These are phyloP conservation scores for Parasitella parasitica DNA, from an alignment of 371 early-diverging fungal genomes.

Conservation along the genomic window DNA sequence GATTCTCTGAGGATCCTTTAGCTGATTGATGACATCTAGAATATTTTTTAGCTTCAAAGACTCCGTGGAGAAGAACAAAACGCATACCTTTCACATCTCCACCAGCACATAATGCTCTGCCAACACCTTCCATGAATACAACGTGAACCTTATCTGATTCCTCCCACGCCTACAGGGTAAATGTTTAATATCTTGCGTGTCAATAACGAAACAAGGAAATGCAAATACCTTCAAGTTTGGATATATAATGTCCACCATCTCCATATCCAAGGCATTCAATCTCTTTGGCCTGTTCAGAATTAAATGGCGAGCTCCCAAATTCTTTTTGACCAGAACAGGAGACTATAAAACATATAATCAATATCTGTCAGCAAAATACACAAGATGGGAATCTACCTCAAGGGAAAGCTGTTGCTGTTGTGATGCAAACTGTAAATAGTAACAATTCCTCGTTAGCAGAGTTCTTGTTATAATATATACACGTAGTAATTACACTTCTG, in stretches of 20 bases:
- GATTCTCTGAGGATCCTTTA: not conserved
- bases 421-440: not conserved
- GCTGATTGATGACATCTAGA: slow-evolving; percentile 7
- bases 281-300: slow-evolving; percentile 83
- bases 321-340: slow-evolving; percentile 7
- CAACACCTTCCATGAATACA: slow-evolving; percentile 74
- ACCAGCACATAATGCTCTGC: slow-evolving; percentile 92
- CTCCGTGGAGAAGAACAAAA: too few species aligned
- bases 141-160: slow-evolving; percentile 70
- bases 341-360: slow-evolving; percentile 8
- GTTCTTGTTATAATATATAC: not conserved
- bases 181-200: not conserved
- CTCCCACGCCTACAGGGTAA: slow-evolving; percentile 68
- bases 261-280: slow-evolving; percentile 80
- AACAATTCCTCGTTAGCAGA: not conserved
- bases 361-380: not conserved
- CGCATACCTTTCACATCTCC: slow-evolving; percentile 90
- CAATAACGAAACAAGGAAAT: too few species aligned
- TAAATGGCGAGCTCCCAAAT: slow-evolving; percentile 43
- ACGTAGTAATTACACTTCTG: not conserved
- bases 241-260: slow-evolving; percentile 80
- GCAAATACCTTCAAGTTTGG: slow-evolving; percentile 66
- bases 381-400: not conserved
- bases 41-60: too few species aligned
- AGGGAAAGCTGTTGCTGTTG: not conserved